phyloP scores from a whole-genome alignment of 371 early-diverging fungal genomes.

The Phascolomyces articulosus region DNA sequence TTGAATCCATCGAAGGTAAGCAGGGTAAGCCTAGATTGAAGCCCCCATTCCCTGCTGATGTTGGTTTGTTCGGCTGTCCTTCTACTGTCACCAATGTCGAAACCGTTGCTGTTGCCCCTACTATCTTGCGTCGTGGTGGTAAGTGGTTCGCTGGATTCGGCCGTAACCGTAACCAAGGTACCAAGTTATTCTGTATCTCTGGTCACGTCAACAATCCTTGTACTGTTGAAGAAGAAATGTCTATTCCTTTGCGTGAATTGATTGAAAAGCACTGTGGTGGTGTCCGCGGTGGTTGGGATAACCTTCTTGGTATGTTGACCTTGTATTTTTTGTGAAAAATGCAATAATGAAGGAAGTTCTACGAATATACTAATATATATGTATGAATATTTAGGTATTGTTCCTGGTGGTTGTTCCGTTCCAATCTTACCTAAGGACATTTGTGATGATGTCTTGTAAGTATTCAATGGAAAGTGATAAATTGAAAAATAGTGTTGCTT shows the following conservation, averaged over 20 bases:
- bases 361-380: background rate
- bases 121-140: constrained; percentile 91
- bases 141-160: constrained; percentile 95
- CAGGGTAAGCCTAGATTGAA: constrained; percentile 98
- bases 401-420: constrained; percentile 97
- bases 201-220: constrained; percentile 98
- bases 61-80: constrained; percentile 97
- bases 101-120: constrained; percentile 97
- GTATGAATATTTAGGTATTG: constrained; percentile 53
- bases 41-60: constrained; percentile 99
- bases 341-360: no score
- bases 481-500: no score
- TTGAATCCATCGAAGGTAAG: constrained; percentile 97
- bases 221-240: constrained; percentile 98
- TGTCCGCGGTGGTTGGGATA: constrained; percentile 99
- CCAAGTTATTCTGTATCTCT: constrained; percentile 96
- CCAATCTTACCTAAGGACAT: constrained; percentile 89
- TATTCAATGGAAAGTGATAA: no score
- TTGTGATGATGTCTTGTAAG: constrained; percentile 85
- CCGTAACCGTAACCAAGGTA: constrained; percentile 92
- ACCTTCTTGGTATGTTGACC: constrained; percentile 72
- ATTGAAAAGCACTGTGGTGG: constrained; percentile 98
- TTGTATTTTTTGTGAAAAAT: no score
- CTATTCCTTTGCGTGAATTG: constrained; percentile 91
- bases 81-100: constrained; percentile 98